Evolutionary conservation across 208 protist genomes (phyloP).

Genomic region (Lotmaria passim): DNA sequence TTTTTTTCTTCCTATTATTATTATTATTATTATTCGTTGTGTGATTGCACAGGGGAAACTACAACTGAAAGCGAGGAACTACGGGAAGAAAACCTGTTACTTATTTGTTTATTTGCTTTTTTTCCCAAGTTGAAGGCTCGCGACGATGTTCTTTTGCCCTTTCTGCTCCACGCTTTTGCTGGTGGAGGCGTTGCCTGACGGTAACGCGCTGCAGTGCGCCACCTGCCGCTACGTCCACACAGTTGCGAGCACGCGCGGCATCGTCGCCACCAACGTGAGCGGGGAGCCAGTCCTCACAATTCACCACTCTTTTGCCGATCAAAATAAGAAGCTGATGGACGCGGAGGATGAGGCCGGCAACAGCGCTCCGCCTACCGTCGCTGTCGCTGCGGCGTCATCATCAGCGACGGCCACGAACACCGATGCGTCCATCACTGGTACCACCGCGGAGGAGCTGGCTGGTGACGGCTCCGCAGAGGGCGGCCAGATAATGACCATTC

Average conservation of each 20-base stretch:
- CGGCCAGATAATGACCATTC: conserved; percentile 85
- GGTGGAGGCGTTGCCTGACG: conserved; percentile 40
- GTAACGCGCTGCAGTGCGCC: conserved; percentile 66
- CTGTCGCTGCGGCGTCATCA: background rate
- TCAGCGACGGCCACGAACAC: background rate
- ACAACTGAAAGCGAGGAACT: too few relatives aligned
- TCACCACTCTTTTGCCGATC: conserved; percentile 59
- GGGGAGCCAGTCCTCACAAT: conserved; percentile 56
- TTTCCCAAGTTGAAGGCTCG: too few relatives aligned
- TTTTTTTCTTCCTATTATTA: background rate
- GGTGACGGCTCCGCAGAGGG: conserved; percentile 48
- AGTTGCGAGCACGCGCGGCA: conserved; percentile 27
- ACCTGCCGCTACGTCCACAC: conserved; percentile 75
- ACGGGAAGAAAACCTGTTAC: too few relatives aligned
- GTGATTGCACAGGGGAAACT: too few relatives aligned
- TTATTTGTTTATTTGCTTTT: too few relatives aligned
- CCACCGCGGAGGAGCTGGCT: conserved; percentile 1
- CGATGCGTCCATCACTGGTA: background rate
- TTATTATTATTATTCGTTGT: background rate
- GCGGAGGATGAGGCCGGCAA: conserved; percentile 33
- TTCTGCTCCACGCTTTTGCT: conserved; percentile 90
- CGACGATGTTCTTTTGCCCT: conserved; percentile 88
- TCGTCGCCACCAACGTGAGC: conserved; percentile 56
- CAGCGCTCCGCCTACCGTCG: background rate
- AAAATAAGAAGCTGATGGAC: conserved; percentile 55